Base-by-base conservation (phyloP, 208 protist genomes). In the Trichomonas gallinae region DNA sequence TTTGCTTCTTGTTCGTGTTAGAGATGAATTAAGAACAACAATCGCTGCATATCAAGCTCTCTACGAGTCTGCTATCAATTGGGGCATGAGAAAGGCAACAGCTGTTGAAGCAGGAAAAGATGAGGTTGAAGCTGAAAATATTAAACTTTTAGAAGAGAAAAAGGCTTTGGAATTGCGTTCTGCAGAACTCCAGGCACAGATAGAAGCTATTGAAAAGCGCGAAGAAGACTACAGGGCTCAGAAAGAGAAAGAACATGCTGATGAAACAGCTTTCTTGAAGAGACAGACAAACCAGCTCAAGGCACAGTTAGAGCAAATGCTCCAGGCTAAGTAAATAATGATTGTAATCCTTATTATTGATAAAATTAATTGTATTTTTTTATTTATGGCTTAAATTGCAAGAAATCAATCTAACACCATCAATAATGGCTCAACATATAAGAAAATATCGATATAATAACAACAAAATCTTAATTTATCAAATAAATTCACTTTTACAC, bases 11-110 rank as follows among this genome's bases (percentile, higher is more conserved):
- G 97, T 99, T 46, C 98, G 99, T 17, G 97, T 99, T 83, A 97
- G 99, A 0, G 99, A 99, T 88, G 99, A 99, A 97, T 96, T 99
- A 23, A 96, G 98, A 17, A 99, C 98, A 98, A 98, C 98, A 31
- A 98, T 98, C 38, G 96, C 97, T 11, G 98, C 98, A 21, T 99
- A 99, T 96, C 98, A 98, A 96, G 97, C 97, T 4, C 81, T 97
- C 63, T 97, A 99, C 96, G 98, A 99, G 96, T 98, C 97, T 63
- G 97, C 97, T 82, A 97, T 99, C 42, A 98, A 98, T 58, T 98
- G 99, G 98, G 98, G 99, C 46, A 97, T 99, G 98, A 98, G 99
- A 96, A 99, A 99, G 97, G 98, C 99, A 34, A 98, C 99, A 0
- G 98, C 99, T 97, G 98, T 98, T 0, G 99, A 99, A 97, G 98